Evolutionary conservation across 805 yeast genomes (phyloP).

Genomic region (Deakozyma indianensis): DNA sequence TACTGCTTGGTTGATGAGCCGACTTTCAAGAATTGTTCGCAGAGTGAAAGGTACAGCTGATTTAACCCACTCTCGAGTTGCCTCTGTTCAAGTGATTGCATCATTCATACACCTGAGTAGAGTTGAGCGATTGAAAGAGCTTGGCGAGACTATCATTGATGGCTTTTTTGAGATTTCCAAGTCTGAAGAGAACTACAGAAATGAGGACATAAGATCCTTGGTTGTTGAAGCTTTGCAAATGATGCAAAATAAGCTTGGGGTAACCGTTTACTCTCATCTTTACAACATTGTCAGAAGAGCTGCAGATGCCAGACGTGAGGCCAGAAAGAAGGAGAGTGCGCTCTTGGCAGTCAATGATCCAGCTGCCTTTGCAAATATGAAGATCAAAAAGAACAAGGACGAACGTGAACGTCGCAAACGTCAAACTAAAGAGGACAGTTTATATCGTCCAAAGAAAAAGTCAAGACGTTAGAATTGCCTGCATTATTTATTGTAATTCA

Average conservation of each 20-base stretch:
- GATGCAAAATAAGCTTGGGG: slow-evolving; percentile 56
- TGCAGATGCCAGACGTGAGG: slow-evolving; percentile 51
- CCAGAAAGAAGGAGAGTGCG: slow-evolving; percentile 62
- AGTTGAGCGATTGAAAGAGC: neutral
- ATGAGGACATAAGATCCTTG: slow-evolving; percentile 32
- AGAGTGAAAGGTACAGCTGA: slow-evolving; percentile 45
- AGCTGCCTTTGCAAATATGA: slow-evolving; percentile 64
- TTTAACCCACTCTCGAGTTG: slow-evolving; percentile 35
- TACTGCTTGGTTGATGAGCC: slow-evolving; percentile 47
- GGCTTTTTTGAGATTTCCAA: slow-evolving; percentile 19
- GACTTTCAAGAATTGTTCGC: slow-evolving; percentile 48
- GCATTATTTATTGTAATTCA: too few species aligned
- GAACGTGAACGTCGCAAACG: slow-evolving; percentile 65
- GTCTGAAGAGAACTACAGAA: slow-evolving; percentile 24
- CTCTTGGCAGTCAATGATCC: slow-evolving; percentile 68
- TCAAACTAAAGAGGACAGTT: neutral
- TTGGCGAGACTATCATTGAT: neutral
- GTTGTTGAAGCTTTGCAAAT: slow-evolving; percentile 53
- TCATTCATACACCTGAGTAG: neutral
- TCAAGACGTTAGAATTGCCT: neutral
- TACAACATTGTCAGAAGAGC: slow-evolving; percentile 50
- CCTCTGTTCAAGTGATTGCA: slow-evolving; percentile 24
- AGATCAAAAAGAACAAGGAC: slow-evolving; percentile 59
- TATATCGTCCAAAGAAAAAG: neutral
- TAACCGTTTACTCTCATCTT: slow-evolving; percentile 46